These are phyloP conservation scores for Silene conica DNA, from an alignment of 148 eudicot species.

Conservation along the genomic window DNA sequence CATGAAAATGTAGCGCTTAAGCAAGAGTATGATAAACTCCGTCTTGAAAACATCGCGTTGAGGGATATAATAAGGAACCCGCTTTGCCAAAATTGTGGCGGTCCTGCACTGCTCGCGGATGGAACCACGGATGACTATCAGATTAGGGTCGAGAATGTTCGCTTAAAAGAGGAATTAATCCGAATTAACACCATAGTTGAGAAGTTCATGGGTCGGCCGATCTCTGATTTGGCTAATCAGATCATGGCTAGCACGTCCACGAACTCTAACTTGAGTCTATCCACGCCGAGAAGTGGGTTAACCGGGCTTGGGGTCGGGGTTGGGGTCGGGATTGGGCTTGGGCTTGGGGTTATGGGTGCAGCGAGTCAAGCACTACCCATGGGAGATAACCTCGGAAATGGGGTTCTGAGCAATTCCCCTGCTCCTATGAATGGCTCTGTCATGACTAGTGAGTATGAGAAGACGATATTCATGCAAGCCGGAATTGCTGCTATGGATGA, in stretches of 20 bases:
- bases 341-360: too few species aligned
- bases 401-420: constrained; percentile 19
- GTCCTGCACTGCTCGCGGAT: constrained; percentile 42
- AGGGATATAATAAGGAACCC: constrained; percentile 58
- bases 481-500: constrained; percentile 73
- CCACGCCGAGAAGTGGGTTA: constrained; percentile 41
- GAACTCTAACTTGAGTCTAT: constrained; percentile 43
- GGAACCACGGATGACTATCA: constrained; percentile 41
- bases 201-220: constrained; percentile 47
- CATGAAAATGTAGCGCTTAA: constrained; percentile 54
- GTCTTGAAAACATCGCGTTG: constrained; percentile 52
- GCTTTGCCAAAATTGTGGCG: constrained; percentile 53
- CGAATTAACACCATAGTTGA: constrained; percentile 38
- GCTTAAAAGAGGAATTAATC: constrained; percentile 54
- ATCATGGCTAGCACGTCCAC: constrained; percentile 15
- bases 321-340: too few species aligned
- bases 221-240: constrained; percentile 34
- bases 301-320: too few species aligned
- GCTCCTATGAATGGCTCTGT: constrained; percentile 18
- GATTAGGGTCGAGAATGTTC: constrained; percentile 54
- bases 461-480: constrained; percentile 48
- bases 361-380: constrained; percentile 24
- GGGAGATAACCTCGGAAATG: constrained; percentile 41
- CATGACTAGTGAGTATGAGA: constrained; percentile 34
- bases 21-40: constrained; percentile 56